Conservation (phyloP, 371 early-diverging fungal species). For the Haplosporangium sp. region DNA sequence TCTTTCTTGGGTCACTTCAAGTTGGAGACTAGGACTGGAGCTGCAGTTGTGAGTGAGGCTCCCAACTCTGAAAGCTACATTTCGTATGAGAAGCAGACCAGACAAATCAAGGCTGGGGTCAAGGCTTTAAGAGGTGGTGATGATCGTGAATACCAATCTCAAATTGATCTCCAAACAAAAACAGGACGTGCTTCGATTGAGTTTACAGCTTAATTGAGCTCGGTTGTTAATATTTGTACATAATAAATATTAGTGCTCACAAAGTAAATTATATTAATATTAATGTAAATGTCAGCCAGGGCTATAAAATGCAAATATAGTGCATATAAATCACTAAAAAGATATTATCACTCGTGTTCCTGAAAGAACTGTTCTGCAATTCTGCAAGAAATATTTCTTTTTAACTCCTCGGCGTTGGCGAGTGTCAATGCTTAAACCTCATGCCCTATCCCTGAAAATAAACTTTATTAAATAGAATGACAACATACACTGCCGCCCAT, state of each 20-base stretch:
- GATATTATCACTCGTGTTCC: too few species aligned
- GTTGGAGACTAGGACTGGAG: slow-evolving; percentile 17
- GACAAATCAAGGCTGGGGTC: slow-evolving; percentile 5
- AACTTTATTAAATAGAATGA: too few species aligned
- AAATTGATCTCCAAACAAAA: slow-evolving; percentile 5
- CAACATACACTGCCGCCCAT: too few species aligned
- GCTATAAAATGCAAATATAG: too few species aligned
- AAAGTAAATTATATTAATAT: neutral
- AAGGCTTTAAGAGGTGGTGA: slow-evolving; percentile 5
- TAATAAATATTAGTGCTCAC: too few species aligned
- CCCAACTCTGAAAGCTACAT: slow-evolving; percentile 19
- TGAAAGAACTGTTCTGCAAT: too few species aligned
- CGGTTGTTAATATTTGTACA: neutral
- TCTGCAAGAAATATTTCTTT: too few species aligned
- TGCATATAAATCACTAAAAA: too few species aligned
- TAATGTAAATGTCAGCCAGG: too few species aligned
- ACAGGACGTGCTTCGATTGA: slow-evolving; percentile 9
- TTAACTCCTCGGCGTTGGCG: too few species aligned
- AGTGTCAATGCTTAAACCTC: too few species aligned
- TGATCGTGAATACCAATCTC: neutral
- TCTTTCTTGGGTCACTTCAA: slow-evolving; percentile 30
- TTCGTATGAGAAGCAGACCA: slow-evolving; percentile 14
- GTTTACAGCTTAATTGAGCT: neutral
- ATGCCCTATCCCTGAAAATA: too few species aligned
- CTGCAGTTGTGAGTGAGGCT: slow-evolving; percentile 1